Conservation (phyloP, 1,284 basidiomycete genomes). For the Mycena sp. region DNA sequence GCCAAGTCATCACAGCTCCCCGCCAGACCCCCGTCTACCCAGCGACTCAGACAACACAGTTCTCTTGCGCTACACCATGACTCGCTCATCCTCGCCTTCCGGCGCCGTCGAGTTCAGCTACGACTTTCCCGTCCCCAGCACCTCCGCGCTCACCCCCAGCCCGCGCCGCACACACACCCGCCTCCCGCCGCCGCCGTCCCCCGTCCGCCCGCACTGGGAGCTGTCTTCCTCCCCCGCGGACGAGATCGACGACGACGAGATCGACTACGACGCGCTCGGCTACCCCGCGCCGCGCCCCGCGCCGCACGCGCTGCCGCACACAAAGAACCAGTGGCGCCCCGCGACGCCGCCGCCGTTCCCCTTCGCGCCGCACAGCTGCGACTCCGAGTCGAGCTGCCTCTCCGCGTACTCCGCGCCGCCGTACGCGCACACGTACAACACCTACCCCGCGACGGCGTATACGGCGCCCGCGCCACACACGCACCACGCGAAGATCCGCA, state of each 20-base stretch:
- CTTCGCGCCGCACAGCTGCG: not conserved
- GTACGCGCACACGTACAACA: not conserved
- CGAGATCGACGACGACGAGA: constrained; percentile 2
- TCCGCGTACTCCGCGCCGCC: not conserved
- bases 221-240: not conserved
- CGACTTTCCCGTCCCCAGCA: constrained; percentile 25
- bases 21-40: not conserved
- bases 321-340: constrained; percentile 25
- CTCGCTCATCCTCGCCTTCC: constrained; percentile 17
- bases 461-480: not conserved
- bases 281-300: constrained; percentile 12
- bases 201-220: constrained; percentile 11
- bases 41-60: no score
- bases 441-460: not conserved
- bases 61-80: no score
- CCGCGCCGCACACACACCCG: not conserved
- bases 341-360: not conserved
- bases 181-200: constrained; percentile 1
- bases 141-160: not conserved
- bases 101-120: constrained; percentile 25
- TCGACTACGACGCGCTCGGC: constrained; percentile 15
- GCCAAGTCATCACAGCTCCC: not conserved
- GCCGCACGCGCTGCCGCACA: not conserved
- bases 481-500: constrained; percentile 24
- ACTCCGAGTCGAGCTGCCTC: not conserved